Percentiles rank a stretch among this genome's conserved stretches.
phyloP scores from a whole-genome alignment of 148 eudicot species.

The Rhododendron williamsianum region DNA sequence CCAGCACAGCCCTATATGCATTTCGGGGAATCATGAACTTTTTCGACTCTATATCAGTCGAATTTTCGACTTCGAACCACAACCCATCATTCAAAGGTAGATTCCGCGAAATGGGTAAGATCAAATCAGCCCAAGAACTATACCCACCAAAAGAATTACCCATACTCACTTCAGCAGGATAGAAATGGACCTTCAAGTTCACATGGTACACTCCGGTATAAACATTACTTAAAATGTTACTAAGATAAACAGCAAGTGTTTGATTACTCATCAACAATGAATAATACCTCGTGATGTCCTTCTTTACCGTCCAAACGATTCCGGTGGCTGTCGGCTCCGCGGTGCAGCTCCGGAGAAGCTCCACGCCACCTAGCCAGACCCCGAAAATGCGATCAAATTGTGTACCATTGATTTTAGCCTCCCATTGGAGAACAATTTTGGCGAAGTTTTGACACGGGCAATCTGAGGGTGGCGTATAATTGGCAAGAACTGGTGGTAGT shows the following conservation, averaged over 20 bases:
- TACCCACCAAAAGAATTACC: neutral
- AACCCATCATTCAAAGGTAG: slow-evolving; percentile 76
- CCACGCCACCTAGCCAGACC: slow-evolving; percentile 83
- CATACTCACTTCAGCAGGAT: slow-evolving; percentile 28
- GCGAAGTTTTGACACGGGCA: slow-evolving; percentile 40
- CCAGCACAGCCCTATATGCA: slow-evolving; percentile 76
- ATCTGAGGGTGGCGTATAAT: slow-evolving; percentile 56
- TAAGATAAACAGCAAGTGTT: slow-evolving; percentile 63
- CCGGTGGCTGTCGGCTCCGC: slow-evolving; percentile 77
- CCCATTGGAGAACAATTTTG: slow-evolving; percentile 60
- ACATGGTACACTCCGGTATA: slow-evolving; percentile 91
- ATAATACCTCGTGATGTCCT: slow-evolving; percentile 65
- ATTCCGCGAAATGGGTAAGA: slow-evolving; percentile 68
- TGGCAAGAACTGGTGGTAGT: slow-evolving; percentile 41
- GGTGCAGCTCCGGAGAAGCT: slow-evolving; percentile 84
- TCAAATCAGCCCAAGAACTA: slow-evolving; percentile 53
- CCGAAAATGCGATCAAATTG: slow-evolving; percentile 85
- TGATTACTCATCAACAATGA: slow-evolving; percentile 49
- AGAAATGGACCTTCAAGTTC: slow-evolving; percentile 47
- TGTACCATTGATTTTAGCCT: slow-evolving; percentile 55
- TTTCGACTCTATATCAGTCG: slow-evolving; percentile 38
- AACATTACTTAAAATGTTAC: slow-evolving; percentile 53
- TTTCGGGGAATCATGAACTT: slow-evolving; percentile 57
- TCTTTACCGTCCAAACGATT: slow-evolving; percentile 65
- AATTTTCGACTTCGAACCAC: slow-evolving; percentile 73